phyloP scores from a whole-genome alignment of 768 basidiomycete genomes.

The Lepiota venenata region DNA sequence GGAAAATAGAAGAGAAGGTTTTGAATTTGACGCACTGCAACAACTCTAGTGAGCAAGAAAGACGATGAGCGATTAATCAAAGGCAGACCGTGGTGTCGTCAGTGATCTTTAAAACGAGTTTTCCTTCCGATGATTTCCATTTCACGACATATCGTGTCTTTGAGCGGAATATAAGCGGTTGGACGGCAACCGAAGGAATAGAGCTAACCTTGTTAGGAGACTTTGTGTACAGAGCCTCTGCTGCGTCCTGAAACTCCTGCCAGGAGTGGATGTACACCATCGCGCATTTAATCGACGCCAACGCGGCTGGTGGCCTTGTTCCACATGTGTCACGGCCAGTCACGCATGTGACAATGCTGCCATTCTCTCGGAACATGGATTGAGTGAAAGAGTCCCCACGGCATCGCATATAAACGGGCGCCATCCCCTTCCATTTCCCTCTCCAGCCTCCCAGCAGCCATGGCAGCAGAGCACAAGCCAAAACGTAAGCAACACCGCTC shows the following conservation, averaged over 20 bases:
- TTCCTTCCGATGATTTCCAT: constrained; percentile 83
- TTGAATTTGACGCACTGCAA: constrained; percentile 93
- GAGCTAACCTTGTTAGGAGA: constrained; percentile 70
- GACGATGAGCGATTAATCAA: not conserved
- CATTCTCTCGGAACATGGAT: constrained; percentile 5
- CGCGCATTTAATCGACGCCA: constrained; percentile 37
- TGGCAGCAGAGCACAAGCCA: constrained; percentile 5
- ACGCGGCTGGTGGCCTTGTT: constrained; percentile 13
- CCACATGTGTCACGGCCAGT: constrained; percentile 17
- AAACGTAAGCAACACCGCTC: constrained; percentile 29
- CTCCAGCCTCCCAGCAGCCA: constrained; percentile 5
- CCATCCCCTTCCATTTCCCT: not conserved
- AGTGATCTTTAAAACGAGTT: constrained; percentile 91
- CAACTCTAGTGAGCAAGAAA: not conserved
- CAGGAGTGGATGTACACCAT: constrained; percentile 91
- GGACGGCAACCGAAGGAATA: not conserved
- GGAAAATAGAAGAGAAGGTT: constrained; percentile 89
- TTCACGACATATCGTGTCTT: constrained; percentile 91
- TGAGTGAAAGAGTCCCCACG: not conserved
- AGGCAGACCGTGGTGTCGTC: constrained; percentile 79
- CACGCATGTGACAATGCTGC: constrained; percentile 14
- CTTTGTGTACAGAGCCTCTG: constrained; percentile 78
- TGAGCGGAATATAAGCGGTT: constrained; percentile 6
- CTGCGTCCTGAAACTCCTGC: constrained; percentile 89
- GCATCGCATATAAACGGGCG: not conserved